phyloP scores from a whole-genome alignment of 805 yeast species.

The Saturnispora hagleri region DNA sequence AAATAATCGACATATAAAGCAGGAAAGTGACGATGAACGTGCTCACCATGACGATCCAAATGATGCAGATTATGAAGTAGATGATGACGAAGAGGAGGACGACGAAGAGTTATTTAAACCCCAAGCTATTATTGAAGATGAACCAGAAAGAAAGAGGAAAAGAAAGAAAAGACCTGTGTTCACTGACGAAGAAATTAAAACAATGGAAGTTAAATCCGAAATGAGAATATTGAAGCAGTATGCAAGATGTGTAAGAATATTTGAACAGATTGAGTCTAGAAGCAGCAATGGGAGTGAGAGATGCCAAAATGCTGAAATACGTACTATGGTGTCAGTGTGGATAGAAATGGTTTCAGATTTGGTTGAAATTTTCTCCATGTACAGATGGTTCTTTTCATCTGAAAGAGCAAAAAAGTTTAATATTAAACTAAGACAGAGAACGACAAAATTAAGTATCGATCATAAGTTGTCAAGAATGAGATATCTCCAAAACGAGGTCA shows the following conservation, averaged over 20 bases:
- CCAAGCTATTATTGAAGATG: constrained; percentile 27
- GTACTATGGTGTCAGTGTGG: constrained; percentile 62
- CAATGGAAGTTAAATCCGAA: constrained; percentile 25
- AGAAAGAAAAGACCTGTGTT: constrained; percentile 19
- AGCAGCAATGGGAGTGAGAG: constrained; percentile 18
- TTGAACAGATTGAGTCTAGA: constrained; percentile 33
- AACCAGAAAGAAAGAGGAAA: constrained; percentile 17
- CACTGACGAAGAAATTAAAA: constrained; percentile 20
- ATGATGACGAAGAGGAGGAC: constrained; percentile 13
- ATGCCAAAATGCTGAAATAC: constrained; percentile 17
- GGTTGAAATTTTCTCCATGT: constrained; percentile 72
- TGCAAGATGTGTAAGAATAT: constrained; percentile 41
- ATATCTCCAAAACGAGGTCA: constrained; percentile 51
- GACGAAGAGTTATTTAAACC: constrained; percentile 17
- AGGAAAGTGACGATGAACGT: constrained; percentile 10
- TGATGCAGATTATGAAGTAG: constrained; percentile 12
- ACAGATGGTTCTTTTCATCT: constrained; percentile 67
- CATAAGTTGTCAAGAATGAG: constrained; percentile 64
- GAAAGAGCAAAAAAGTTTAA: constrained; percentile 64
- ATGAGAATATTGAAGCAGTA: constrained; percentile 37
- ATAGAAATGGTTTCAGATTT: constrained; percentile 73
- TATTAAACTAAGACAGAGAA: constrained; percentile 57
- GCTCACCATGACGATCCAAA: constrained; percentile 15
- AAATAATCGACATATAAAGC: constrained; percentile 1
- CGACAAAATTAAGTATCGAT: constrained; percentile 56